Base-by-base conservation (phyloP, 2,329 filamentous ascomycete species). In the Cordyceps pruinosa region DNA sequence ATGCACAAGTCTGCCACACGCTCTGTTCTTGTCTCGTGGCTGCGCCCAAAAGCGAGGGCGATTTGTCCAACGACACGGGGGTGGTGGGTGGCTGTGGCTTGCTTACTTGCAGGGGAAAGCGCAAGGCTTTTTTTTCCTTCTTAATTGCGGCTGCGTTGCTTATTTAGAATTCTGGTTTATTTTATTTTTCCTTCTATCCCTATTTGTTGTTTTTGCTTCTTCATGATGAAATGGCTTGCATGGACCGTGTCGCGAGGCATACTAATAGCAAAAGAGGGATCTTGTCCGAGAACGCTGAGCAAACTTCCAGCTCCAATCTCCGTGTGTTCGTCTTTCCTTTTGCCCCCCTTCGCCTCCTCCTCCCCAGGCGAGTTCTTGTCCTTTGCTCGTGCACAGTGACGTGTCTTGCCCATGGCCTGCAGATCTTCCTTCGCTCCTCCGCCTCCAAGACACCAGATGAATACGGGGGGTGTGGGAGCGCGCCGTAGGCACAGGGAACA, bases 41-140 rank as follows among this genome's bases (percentile, higher is more conserved):
- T 19, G 46, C 32, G 21, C 32, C 15, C 17, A 23, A 34, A 34
- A 49, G 19, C 30, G 15, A 49, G 5, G 15, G 19, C 2, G 19
- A 10, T 47, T 30, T 32, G 23, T 42, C 10, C 15, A 21, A 8
- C 19, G 39, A 21, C 35, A 37, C 2, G 23, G 19, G 39, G 19
- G 8, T 25, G 21, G n/a, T 23, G 39, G 13, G 39, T 50, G 47
- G 47, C 47, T 25, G 39, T 50, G 47, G 47, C 47, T 49, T 49
- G 32, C 32, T 49, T n/a, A 49, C 47, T 49, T 39, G 47, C 47
- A 50, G 47, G n/a, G n/a, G n/a, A n/a, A n/a, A n/a, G n/a, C n/a
- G n/a, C n/a, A n/a, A n/a, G n/a, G n/a, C n/a, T 35, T 15, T 32
- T 12, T 47, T 21, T 21, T 47, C 13, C 15, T 2, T 17, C 4